A percentile compares a stretch with the other conserved stretches of the same genome.
Evolutionary conservation across 768 basidiomycete species (phyloP).

Genomic region (Trametes cubensis): DNA sequence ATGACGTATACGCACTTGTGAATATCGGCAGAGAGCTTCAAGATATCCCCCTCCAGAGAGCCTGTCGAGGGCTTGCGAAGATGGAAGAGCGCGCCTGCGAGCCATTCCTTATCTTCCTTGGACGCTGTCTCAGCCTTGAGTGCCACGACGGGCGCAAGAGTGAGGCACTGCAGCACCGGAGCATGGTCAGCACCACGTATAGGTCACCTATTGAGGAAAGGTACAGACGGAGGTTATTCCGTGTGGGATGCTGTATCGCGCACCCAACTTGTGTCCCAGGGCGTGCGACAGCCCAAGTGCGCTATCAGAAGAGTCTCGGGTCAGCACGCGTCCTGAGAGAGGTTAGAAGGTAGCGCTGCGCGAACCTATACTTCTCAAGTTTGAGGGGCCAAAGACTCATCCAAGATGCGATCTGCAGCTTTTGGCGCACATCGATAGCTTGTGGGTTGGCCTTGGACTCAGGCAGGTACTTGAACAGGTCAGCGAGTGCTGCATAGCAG

Average conservation of each 20-base stretch:
- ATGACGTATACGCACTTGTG: slow-evolving; percentile 45
- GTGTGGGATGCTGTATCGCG: slow-evolving; percentile 74
- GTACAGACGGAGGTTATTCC: slow-evolving; percentile 76
- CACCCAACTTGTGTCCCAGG: slow-evolving; percentile 74
- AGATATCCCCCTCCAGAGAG: slow-evolving; percentile 64
- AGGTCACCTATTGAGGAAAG: neutral
- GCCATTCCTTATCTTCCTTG: slow-evolving; percentile 61
- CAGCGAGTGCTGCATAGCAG: slow-evolving; percentile 65
- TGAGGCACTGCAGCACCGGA: slow-evolving; percentile 57
- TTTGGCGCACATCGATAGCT: slow-evolving; percentile 63
- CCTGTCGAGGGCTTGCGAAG: slow-evolving; percentile 63
- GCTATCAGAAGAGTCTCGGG: slow-evolving; percentile 36
- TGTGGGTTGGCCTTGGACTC: slow-evolving; percentile 59
- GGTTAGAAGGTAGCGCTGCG: neutral
- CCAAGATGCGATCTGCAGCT: slow-evolving; percentile 75
- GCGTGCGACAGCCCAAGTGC: slow-evolving; percentile 76
- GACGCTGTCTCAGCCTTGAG: slow-evolving; percentile 61
- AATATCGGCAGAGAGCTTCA: slow-evolving; percentile 54
- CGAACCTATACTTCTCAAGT: slow-evolving; percentile 55
- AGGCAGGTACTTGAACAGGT: slow-evolving; percentile 76
- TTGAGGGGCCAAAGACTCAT: slow-evolving; percentile 77
- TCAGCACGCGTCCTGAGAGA: neutral
- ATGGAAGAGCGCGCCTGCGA: slow-evolving; percentile 61
- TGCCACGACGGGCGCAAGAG: slow-evolving; percentile 63
- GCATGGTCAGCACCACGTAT: neutral